Base-by-base conservation (phyloP, 1,284 basidiomycete species). In the Calocybe gambosa region DNA sequence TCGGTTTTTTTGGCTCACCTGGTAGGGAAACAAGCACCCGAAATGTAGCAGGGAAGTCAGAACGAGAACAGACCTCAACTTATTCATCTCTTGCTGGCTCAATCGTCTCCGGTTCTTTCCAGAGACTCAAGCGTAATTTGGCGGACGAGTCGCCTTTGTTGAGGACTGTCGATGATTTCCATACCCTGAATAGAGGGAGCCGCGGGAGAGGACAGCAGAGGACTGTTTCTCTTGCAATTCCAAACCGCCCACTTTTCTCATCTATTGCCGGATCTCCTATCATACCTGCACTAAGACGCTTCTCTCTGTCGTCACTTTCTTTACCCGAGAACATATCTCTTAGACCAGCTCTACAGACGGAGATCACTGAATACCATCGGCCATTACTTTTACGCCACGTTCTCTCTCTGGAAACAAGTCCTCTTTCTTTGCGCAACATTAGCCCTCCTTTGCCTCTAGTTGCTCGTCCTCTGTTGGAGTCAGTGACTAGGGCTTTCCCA, bases 1-100 rank as follows among this genome's bases (percentile, higher is more conserved):
- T 73, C 18, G 73, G 73, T 5, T 62, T 74, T 43, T 62, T 73
- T 40, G 71, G 71, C 38, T 74, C 72, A 28, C 73, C 73, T 26
- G 51, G 61, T 10, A 69, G 67, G 63, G 73, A 75, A 60, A 70
- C 65, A 8, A 58, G 57, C n/a, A 38, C 59, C 35, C 58, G 53
- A 39, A 49, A 45, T 47, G 37, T 53, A n/a, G 23, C 45, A 18
- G 47, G 57, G 31, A 44, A 58, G 33, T 47, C 46, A 34, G 53
- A 46, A 40, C 51, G 47, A 39, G 49, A 52, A 35, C 37, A 39
- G 39, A 45, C 49, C 15, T 34, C 31, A 2, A 4, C n/a, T 31
- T n/a, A 16, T 8, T 34, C n/a, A 12, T 34, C n/a, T 34, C 3
- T 16, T 15, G 31, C n/a, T 34, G 31, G 31, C 31, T 34, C 37